phyloP scores from a whole-genome alignment of 352 stramenopile species.

The Elongisporangium undulatum region DNA sequence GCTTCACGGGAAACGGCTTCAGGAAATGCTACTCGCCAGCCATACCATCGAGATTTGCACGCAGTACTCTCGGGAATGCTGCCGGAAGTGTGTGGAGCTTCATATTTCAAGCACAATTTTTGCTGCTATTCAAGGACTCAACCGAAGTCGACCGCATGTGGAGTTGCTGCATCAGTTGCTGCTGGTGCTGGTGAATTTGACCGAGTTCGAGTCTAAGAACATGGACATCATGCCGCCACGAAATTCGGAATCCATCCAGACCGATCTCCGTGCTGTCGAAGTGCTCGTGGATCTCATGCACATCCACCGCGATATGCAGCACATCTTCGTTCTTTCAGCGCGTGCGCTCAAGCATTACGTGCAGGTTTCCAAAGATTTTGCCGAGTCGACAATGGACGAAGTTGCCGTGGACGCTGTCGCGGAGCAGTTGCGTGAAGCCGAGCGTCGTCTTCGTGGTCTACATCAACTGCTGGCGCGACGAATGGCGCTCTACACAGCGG shows the following conservation, averaged over 20 bases:
- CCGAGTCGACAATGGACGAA: slow-evolving; percentile 1
- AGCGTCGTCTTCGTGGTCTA: slow-evolving; percentile 41
- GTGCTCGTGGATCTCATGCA: slow-evolving; percentile 93
- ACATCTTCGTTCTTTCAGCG: slow-evolving; percentile 70
- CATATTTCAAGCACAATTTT: slow-evolving; percentile 90
- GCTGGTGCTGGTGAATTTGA: slow-evolving; percentile 86
- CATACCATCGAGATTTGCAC: slow-evolving; percentile 92
- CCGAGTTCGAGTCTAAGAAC: slow-evolving; percentile 45
- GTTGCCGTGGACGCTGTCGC: slow-evolving; percentile 11
- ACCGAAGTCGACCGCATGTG: slow-evolving; percentile 93
- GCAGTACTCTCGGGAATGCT: slow-evolving; percentile 88
- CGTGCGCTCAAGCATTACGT: slow-evolving; percentile 64
- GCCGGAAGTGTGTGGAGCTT: slow-evolving; percentile 82
- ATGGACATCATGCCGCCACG: slow-evolving; percentile 28
- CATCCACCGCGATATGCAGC: slow-evolving; percentile 90
- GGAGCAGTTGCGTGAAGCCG: slow-evolving; percentile 45
- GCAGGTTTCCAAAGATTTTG: not conserved
- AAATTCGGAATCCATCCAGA: slow-evolving; percentile 33
- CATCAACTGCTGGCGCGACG: slow-evolving; percentile 53
- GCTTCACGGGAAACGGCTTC: slow-evolving; percentile 78
- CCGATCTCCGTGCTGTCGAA: slow-evolving; percentile 71
- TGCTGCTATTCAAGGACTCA: slow-evolving; percentile 89
- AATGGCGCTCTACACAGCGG: slow-evolving; percentile 49
- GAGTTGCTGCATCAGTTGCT: slow-evolving; percentile 90
- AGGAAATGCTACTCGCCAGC: slow-evolving; percentile 91